Percentiles rank a stretch among this genome's conserved stretches.
These are phyloP conservation scores for Grigorovia jiainica DNA, from an alignment of 805 yeast genomes.

Conservation along the genomic window DNA sequence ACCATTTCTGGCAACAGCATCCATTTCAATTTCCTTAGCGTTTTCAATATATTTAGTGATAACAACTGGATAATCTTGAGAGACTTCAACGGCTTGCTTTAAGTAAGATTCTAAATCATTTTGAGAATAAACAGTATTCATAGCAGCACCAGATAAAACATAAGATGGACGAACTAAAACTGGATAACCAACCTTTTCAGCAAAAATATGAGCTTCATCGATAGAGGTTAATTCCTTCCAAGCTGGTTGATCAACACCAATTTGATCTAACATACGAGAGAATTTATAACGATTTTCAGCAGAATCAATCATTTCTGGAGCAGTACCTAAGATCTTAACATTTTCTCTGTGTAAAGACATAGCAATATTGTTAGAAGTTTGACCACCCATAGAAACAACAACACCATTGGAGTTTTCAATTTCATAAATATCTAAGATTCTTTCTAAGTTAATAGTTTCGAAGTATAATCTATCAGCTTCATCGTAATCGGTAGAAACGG, in stretches of 20 bases:
- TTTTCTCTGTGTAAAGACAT: conserved; percentile 85
- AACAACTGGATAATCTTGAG: conserved; percentile 96
- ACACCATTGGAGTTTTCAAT: conserved; percentile 86
- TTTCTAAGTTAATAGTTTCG: conserved; percentile 88
- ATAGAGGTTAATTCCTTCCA: conserved; percentile 96
- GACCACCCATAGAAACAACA: conserved; percentile 97
- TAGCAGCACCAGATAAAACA: conserved; percentile 97
- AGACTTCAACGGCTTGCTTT: conserved; percentile 92
- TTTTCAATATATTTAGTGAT: conserved; percentile 93
- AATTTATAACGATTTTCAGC: conserved; percentile 98
- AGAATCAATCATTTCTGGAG: conserved; percentile 96
- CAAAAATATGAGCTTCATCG: conserved; percentile 86
- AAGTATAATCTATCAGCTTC: conserved; percentile 96
- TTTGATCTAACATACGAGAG: conserved; percentile 91
- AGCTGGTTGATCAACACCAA: conserved; percentile 97
- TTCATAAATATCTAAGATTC: conserved; percentile 91
- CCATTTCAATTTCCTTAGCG: conserved; percentile 98
- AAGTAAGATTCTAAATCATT: conserved; percentile 82
- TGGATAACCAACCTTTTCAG: conserved; percentile 85
- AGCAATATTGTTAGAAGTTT: conserved; percentile 94
- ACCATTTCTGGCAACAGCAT: conserved; percentile 95
- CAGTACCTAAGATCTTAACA: conserved; percentile 91
- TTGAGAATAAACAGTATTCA: conserved; percentile 89
- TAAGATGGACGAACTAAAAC: conserved; percentile 96
- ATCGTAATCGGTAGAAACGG: conserved; percentile 97